Conservation (phyloP, 2,329 filamentous ascomycete species). For the Fusarium buharicum region DNA sequence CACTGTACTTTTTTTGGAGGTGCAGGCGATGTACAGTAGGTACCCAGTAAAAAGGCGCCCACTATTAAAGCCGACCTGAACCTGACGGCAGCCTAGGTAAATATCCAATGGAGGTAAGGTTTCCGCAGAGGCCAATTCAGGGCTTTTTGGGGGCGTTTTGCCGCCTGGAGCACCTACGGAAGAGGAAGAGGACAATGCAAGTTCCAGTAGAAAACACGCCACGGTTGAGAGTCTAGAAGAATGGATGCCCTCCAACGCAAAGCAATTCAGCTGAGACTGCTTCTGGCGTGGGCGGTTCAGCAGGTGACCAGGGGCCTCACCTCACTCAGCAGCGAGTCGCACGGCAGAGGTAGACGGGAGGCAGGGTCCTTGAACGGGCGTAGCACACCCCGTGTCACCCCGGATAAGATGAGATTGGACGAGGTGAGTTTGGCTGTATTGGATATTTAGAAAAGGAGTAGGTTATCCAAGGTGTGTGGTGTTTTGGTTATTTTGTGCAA, state of each 20-base stretch:
- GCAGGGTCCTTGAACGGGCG: conserved; percentile 21
- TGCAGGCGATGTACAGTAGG: conserved; percentile 10
- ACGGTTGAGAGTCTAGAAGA: conserved; percentile 19
- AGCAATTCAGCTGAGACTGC: not conserved
- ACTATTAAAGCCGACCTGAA: conserved; percentile 27
- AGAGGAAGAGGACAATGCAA: conserved; percentile 1
- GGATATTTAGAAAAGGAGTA: conserved; percentile 8
- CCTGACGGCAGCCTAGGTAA: not conserved
- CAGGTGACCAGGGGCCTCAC: conserved; percentile 29
- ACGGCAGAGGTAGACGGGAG: conserved; percentile 24
- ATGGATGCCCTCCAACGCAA: not conserved
- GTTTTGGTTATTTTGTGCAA: conserved; percentile 1
- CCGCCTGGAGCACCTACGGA: conserved; percentile 10
- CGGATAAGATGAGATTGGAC: conserved; percentile 15
- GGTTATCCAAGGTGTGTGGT: not conserved
- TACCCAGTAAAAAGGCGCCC: conserved; percentile 17
- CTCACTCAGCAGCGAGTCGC: conserved; percentile 20
- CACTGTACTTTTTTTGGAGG: conserved; percentile 31
- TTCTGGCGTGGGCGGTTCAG: conserved; percentile 15
- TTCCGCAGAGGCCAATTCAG: conserved; percentile 22
- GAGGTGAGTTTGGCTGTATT: not conserved
- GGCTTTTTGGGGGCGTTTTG: conserved; percentile 14
- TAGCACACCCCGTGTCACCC: conserved; percentile 28
- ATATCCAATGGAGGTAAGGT: no score
- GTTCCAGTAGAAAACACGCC: conserved; percentile 10